Evolutionary conservation across 1,284 basidiomycete species (phyloP).

Genomic region (Rhodotorula sp.): DNA sequence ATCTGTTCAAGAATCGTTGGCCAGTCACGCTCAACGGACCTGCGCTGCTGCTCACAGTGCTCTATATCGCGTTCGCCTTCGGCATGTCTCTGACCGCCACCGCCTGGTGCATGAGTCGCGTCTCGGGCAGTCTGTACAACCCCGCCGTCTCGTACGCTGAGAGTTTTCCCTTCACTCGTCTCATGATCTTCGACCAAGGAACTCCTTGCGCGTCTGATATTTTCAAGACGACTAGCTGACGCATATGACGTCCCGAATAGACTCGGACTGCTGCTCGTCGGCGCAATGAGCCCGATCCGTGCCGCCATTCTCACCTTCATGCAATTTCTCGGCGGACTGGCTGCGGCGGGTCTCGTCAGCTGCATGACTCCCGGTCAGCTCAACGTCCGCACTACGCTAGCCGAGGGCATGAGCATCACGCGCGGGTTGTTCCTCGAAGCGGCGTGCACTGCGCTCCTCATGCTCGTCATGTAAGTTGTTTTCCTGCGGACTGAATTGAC

Average conservation of each 20-base stretch:
- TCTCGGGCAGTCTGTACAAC: conserved; percentile 57
- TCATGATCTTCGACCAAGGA: neutral
- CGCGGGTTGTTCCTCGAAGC: conserved; percentile 29
- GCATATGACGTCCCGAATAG: conserved; percentile 44
- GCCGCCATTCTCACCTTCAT: conserved; percentile 62
- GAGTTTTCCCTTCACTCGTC: neutral
- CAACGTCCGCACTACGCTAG: conserved; percentile 18
- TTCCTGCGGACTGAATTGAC: conserved; percentile 12
- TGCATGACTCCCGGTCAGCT: conserved; percentile 6
- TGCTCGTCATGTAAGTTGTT: conserved; percentile 53
- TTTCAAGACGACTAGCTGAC: neutral
- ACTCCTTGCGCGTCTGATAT: neutral
- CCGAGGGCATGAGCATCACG: conserved; percentile 12
- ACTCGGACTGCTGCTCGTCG: conserved; percentile 61
- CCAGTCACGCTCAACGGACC: no score
- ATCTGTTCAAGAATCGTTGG: no score
- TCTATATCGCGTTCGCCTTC: conserved; percentile 27
- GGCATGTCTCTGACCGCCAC: conserved; percentile 66
- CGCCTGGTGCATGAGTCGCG: conserved; percentile 56
- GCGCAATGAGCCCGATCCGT: conserved; percentile 62
- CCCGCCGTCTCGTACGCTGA: conserved; percentile 56
- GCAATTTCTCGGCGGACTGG: conserved; percentile 37
- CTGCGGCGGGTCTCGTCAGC: conserved; percentile 33
- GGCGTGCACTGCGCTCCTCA: conserved; percentile 50
- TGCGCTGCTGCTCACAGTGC: conserved; percentile 52